Evolutionary conservation across 1,139 yeast genomes (phyloP), one percentile per base, ranked within the genome.

Genomic region (Citeromyces hawaiiensis): DNA sequence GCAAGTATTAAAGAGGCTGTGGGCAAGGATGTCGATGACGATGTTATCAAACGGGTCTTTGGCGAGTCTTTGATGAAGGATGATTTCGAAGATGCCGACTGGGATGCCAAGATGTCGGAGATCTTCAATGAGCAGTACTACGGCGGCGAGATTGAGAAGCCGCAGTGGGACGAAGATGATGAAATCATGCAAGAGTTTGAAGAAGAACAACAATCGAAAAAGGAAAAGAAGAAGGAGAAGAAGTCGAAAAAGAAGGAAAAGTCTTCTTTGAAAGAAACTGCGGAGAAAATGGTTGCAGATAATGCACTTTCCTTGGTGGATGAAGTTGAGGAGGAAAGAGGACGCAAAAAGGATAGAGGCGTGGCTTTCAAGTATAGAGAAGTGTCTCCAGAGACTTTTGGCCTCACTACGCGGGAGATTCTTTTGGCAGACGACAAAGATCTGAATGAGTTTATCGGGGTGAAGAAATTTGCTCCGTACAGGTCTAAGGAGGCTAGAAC

Each of bases 371-470:
- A 77, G 52, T 93, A 93, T 57, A 73, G 97, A 50, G 95, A 87
- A 51, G 97, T 91, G 3, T 87, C 95, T 0, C 97, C 99, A 3
- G 98, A 93, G 52, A 63, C 88, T 9, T 93, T 75, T 61, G 97
- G 97, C 8, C 69, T 93, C 41, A 70, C 86, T 0, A 72, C 93
- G 0, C 70, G 94, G 45, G 99, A 93, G 52, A 91, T 93, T 39
- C 65, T 93, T 40, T 62, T 85, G 44, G 99, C 98, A 8, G 93
- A 83, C 52, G 98, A 93, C 55, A 69, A 72, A 45, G 83, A 82
- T 40, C 68, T 93, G 57, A 91, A 91, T 59, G 78, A 75, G 42
- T 87, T 68, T 53, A 80, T 86, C 45, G 94, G 96, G 11, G 64
- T 93, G 49, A 91, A 91, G 64, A 88, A 88, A 57, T 76, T 91